Evolutionary conservation across 1,139 yeast species (phyloP).

Genomic region (Saccharomyces hybrid): DNA sequence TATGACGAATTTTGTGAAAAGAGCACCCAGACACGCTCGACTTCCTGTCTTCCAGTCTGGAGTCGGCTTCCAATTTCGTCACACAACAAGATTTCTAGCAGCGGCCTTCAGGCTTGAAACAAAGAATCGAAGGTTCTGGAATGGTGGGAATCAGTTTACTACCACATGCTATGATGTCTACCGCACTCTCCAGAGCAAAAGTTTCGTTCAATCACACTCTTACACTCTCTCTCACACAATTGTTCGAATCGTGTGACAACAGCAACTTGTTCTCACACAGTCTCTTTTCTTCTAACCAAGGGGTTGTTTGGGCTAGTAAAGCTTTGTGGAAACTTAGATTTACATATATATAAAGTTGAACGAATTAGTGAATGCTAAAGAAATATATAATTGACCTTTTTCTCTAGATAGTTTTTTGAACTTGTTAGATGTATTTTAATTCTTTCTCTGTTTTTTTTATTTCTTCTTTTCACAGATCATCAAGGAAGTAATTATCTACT

Average conservation of each 20-base stretch:
- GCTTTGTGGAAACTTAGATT: neutral
- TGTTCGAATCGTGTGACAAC: conserved; percentile 1
- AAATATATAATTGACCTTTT: neutral
- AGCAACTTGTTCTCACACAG: neutral
- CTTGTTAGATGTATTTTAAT: neutral
- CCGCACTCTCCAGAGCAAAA: neutral
- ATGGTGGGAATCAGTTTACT: neutral
- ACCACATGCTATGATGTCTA: neutral
- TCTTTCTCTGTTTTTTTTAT: no score
- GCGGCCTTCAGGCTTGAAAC: neutral
- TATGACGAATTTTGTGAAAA: no score
- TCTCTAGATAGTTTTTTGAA: neutral
- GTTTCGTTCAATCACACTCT: neutral
- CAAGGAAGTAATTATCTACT: neutral
- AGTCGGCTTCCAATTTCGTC: neutral
- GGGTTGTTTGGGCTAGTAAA: neutral
- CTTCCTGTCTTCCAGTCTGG: conserved; percentile 1
- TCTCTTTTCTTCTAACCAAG: neutral
- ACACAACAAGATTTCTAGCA: neutral
- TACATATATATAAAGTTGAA: neutral
- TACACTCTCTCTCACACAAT: neutral
- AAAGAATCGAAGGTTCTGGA: neutral
- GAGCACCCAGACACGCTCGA: conserved; percentile 1
- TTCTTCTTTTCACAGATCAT: neutral
- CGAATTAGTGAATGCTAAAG: neutral